These are phyloP conservation scores for Aspergillus homomorphus DNA, from an alignment of 495 filamentous ascomycete species.

Conservation along the genomic window DNA sequence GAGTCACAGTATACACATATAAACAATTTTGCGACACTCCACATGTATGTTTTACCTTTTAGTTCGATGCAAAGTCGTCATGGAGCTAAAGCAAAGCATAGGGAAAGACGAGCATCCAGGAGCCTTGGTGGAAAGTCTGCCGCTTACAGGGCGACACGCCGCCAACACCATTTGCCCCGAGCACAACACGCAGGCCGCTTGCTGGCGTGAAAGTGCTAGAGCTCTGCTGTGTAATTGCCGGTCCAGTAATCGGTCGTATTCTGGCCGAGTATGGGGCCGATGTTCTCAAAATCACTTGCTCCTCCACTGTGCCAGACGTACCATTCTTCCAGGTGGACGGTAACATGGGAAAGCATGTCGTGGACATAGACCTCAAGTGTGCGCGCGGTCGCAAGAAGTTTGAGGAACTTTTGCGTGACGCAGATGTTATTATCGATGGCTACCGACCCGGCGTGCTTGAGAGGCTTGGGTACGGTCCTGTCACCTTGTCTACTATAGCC, in stretches of 20 bases:
- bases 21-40: not conserved
- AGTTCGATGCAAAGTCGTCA: too few species aligned
- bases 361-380: conserved; percentile 41
- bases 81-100: not conserved
- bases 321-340: conserved; percentile 65
- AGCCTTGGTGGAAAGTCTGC: not conserved
- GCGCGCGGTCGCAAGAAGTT: not conserved
- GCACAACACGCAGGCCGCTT: not conserved
- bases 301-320: conserved; percentile 51
- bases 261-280: conserved; percentile 56
- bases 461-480: conserved; percentile 46
- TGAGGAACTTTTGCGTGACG: not conserved
- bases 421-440: conserved; percentile 55
- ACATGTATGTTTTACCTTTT: not conserved
- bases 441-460: conserved; percentile 53
- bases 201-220: conserved; percentile 43
- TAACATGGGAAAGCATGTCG: conserved; percentile 53
- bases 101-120: not conserved
- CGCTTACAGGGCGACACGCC: not conserved
- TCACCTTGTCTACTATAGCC: conserved; percentile 42
- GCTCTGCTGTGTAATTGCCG: conserved; percentile 47
- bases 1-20: not conserved
- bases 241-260: conserved; percentile 52
- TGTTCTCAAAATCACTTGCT: conserved; percentile 55
- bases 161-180: not conserved